A percentile compares a stretch with the other conserved stretches of the same genome.
phyloP scores from a whole-genome alignment of 257 asterid genomes.

The Nemophila menziesii region DNA sequence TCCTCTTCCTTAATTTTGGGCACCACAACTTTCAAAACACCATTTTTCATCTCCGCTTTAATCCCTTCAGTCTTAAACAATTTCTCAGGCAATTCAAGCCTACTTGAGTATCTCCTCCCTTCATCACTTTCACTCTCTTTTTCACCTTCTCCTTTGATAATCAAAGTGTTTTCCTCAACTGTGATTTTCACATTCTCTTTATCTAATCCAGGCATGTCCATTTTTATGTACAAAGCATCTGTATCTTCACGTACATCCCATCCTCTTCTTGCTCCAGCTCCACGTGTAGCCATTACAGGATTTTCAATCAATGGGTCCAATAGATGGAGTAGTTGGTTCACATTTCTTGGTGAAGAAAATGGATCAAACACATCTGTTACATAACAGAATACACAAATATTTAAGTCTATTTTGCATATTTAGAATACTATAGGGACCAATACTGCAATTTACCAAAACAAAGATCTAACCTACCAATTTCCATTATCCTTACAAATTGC shows the following conservation, averaged over 20 bases:
- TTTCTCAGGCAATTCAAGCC: conserved; percentile 22
- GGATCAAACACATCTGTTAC: conserved; percentile 49
- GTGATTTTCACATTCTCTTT: conserved; percentile 29
- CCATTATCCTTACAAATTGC: too few relatives aligned
- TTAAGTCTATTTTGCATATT: too few relatives aligned
- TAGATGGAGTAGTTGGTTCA: conserved; percentile 56
- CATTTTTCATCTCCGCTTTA: conserved; percentile 42
- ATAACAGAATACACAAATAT: too few relatives aligned
- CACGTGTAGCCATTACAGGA: conserved; percentile 10
- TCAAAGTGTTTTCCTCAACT: conserved; percentile 28
- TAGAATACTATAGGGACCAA: too few relatives aligned
- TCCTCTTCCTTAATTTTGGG: conserved; percentile 33
- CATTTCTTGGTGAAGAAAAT: conserved; percentile 43
- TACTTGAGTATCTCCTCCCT: conserved; percentile 19
- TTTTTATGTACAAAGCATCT: conserved; percentile 14
- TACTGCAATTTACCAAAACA: too few relatives aligned
- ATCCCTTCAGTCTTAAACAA: conserved; percentile 21
- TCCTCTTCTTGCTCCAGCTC: conserved; percentile 12
- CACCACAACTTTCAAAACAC: conserved; percentile 27
- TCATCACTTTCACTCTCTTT: conserved; percentile 15
- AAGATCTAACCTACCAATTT: too few relatives aligned
- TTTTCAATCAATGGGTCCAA: conserved; percentile 49
- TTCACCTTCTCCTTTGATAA: conserved; percentile 24
- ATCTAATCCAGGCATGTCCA: conserved; percentile 43
- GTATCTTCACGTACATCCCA: conserved; percentile 33